Conservation (phyloP, 305 asterid genomes). For the Fraxinus velutina region DNA sequence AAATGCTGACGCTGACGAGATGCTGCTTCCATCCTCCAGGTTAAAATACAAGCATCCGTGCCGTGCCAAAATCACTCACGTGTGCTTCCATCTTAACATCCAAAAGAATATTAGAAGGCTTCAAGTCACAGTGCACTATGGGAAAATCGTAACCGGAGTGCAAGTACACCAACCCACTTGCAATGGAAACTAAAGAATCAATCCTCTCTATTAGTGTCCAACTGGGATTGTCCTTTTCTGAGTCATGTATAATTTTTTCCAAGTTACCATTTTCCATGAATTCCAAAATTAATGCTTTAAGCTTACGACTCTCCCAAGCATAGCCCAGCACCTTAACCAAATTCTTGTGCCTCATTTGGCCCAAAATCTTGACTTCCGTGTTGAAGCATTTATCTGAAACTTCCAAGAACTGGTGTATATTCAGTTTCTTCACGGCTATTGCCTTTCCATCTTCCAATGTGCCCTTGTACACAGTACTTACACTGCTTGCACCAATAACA, state of each 20-base stretch:
- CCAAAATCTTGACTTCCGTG: slow-evolving; percentile 59
- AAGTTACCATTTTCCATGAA: slow-evolving; percentile 82
- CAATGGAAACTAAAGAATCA: slow-evolving; percentile 56
- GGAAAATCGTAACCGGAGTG: slow-evolving; percentile 75
- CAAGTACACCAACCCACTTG: slow-evolving; percentile 57
- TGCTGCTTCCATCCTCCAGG: slow-evolving; percentile 39
- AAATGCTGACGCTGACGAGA: slow-evolving; percentile 52
- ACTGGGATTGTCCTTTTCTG: slow-evolving; percentile 7
- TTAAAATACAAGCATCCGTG: slow-evolving; percentile 71
- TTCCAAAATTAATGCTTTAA: slow-evolving; percentile 65
- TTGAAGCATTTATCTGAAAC: slow-evolving; percentile 64
- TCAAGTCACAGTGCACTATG: slow-evolving; percentile 79
- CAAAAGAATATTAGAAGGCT: slow-evolving; percentile 79
- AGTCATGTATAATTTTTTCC: slow-evolving; percentile 50
- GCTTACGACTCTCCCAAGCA: slow-evolving; percentile 76
- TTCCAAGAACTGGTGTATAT: slow-evolving; percentile 46
- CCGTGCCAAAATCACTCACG: slow-evolving; percentile 86
- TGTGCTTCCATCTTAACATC: slow-evolving; percentile 56
- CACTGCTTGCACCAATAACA: slow-evolving; percentile 63
- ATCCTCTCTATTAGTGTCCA: slow-evolving; percentile 49
- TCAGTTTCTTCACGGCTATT: slow-evolving; percentile 67
- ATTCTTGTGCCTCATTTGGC: slow-evolving; percentile 63
- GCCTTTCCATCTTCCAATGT: slow-evolving; percentile 38
- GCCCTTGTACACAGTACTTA: slow-evolving; percentile 77
- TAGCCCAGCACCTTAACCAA: slow-evolving; percentile 71